Evolutionary conservation across 768 basidiomycete genomes (phyloP).

Genomic region (Rhizopogon vesiculosus): DNA sequence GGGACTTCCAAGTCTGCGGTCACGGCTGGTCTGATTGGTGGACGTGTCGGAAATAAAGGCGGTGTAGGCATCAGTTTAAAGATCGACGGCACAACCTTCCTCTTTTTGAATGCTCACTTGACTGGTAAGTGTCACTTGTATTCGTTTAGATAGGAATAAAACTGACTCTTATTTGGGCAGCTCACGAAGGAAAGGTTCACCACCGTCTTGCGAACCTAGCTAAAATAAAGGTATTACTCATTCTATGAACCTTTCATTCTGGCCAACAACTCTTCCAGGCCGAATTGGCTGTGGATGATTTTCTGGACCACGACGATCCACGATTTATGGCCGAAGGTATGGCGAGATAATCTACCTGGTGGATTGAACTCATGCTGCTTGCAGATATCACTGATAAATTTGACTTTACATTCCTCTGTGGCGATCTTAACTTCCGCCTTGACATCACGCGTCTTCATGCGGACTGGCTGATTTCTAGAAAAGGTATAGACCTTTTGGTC

Average conservation of each 20-base stretch:
- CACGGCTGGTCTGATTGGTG: constrained; percentile 86
- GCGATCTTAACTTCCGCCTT: constrained; percentile 89
- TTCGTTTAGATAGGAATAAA: background rate
- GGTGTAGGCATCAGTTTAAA: constrained; percentile 89
- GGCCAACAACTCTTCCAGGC: constrained; percentile 33
- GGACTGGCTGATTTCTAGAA: constrained; percentile 86
- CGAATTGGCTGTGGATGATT: constrained; percentile 78
- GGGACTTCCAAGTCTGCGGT: constrained; percentile 80
- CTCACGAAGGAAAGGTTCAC: constrained; percentile 70
- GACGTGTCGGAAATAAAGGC: constrained; percentile 89
- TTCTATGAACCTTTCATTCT: background rate
- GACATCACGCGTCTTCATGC: constrained; percentile 89
- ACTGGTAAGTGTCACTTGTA: constrained; percentile 48
- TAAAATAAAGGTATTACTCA: constrained; percentile 72
- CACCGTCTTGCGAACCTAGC: constrained; percentile 81
- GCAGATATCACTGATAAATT: constrained; percentile 80
- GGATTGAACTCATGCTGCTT: constrained; percentile 6
- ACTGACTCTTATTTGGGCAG: constrained; percentile 28
- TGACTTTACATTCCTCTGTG: constrained; percentile 85
- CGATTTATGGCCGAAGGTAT: constrained; percentile 68
- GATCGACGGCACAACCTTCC: constrained; percentile 72
- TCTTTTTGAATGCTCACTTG: constrained; percentile 90
- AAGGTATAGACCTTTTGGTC: constrained; percentile 41
- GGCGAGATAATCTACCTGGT: background rate
- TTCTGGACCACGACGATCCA: constrained; percentile 59